Conservation (phyloP, 352 stramenopile genomes). For the Blastocystis sp. region DNA sequence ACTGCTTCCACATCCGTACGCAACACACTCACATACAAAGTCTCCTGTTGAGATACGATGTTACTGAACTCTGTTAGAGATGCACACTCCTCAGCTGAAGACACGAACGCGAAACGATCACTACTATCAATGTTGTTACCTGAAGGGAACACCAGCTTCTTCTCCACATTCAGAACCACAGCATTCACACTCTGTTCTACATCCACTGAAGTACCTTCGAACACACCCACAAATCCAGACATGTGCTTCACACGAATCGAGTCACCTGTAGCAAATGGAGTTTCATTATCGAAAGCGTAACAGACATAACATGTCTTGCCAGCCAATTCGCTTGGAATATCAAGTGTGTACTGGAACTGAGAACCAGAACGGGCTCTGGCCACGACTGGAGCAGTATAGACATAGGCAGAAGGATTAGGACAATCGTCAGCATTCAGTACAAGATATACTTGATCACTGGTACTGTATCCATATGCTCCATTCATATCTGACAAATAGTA, state of each 20-base stretch:
- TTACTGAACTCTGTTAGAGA: background rate
- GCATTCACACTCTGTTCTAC: constrained; percentile 26
- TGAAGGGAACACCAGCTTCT: constrained; percentile 60
- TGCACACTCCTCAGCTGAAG: background rate
- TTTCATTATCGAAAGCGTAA: constrained; percentile 40
- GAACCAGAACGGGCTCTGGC: background rate
- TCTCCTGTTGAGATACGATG: background rate
- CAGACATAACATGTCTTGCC: constrained; percentile 25
- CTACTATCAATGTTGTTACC: constrained; percentile 6
- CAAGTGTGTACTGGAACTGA: constrained; percentile 48
- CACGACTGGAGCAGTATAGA: constrained; percentile 18
- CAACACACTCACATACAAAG: constrained; percentile 56
- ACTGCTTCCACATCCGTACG: background rate
- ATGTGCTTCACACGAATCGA: constrained; percentile 47
- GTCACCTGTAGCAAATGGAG: background rate
- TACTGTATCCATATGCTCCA: constrained; percentile 12
- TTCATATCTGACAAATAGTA: constrained; percentile 34
- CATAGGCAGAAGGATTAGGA: background rate
- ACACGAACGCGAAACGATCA: constrained; percentile 47
- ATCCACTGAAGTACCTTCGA: constrained; percentile 31
- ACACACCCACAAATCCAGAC: constrained; percentile 52
- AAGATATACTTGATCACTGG: constrained; percentile 4
- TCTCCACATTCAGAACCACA: constrained; percentile 60
- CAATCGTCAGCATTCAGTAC: constrained; percentile 19
- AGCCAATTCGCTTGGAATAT: background rate